These are phyloP conservation scores for Fonsecaea pedrosoi DNA, from an alignment of 2,329 filamentous ascomycete species.

Conservation along the genomic window DNA sequence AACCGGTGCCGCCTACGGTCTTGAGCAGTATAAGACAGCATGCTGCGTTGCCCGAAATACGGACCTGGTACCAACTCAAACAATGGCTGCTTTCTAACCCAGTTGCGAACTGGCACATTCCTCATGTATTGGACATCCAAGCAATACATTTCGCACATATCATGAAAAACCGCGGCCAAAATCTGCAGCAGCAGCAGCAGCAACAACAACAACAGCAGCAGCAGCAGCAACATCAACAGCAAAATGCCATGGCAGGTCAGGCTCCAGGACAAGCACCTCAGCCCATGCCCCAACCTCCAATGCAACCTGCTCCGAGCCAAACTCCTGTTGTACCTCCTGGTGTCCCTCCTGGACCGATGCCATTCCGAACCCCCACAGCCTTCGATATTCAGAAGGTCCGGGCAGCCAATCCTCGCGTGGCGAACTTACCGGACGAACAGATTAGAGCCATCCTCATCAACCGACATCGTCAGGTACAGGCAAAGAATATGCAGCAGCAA, in stretches of 20 bases:
- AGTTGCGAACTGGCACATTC: constrained; percentile 29
- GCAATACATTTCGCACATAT: constrained; percentile 35
- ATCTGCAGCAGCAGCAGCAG: constrained; percentile 25
- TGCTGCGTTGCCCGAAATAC: constrained; percentile 29
- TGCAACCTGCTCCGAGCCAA: constrained; percentile 24
- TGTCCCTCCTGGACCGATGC: constrained; percentile 22
- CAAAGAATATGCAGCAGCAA: constrained; percentile 33
- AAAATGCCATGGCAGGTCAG: constrained; percentile 23
- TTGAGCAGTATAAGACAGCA: constrained; percentile 34
- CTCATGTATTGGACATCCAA: constrained; percentile 35
- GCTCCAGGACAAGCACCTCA: constrained; percentile 24
- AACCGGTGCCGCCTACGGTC: constrained; percentile 30
- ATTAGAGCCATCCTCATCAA: constrained; percentile 35
- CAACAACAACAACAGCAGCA: constrained; percentile 25
- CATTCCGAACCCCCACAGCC: constrained; percentile 24
- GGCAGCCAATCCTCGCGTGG: constrained; percentile 31
- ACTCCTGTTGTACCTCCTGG: neutral
- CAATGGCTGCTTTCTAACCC: constrained; percentile 36
- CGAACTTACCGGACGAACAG: constrained; percentile 32
- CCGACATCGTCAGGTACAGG: constrained; percentile 31
- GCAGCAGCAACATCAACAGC: constrained; percentile 18
- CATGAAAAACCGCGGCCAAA: constrained; percentile 34
- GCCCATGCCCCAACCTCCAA: constrained; percentile 24
- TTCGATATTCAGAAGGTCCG: constrained; percentile 34
- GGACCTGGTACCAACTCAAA: constrained; percentile 37